Percentiles rank a stretch among this genome's conserved stretches.
Evolutionary conservation across 805 yeast genomes (phyloP).

Genomic region (Ogataea henricii): DNA sequence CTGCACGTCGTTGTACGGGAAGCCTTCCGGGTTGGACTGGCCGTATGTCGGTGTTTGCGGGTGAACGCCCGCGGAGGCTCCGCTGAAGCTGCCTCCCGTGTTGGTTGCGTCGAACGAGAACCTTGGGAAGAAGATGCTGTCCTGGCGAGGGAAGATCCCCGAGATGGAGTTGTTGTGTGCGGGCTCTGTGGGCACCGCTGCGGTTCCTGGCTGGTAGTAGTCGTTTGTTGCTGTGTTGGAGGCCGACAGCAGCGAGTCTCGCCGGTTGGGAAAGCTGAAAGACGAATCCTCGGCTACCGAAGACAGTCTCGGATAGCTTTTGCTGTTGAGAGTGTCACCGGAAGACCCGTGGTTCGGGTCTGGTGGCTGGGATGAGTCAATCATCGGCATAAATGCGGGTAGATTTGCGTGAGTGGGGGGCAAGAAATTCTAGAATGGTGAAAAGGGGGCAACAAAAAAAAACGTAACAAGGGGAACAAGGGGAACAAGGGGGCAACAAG

Average conservation of each 20-base stretch:
- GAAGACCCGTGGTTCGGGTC: conserved; percentile 24
- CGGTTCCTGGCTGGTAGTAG: conserved; percentile 11
- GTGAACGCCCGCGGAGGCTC: conserved; percentile 10
- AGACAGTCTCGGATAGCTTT: conserved; percentile 20
- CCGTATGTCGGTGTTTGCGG: conserved; percentile 14
- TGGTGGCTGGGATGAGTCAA: conserved; percentile 28
- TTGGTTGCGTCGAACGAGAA: conserved; percentile 30
- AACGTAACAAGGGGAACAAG: conserved; percentile 2
- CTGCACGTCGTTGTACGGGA: conserved; percentile 28
- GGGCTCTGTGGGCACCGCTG: conserved; percentile 11
- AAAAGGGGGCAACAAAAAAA: neutral
- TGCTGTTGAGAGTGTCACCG: conserved; percentile 18
- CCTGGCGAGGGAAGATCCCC: conserved; percentile 31
- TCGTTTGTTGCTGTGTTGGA: conserved; percentile 19
- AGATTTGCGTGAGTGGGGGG: neutral
- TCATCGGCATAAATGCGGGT: conserved; percentile 21
- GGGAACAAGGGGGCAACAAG: conserved; percentile 16
- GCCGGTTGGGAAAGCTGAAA: conserved; percentile 28
- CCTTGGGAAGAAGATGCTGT: conserved; percentile 32
- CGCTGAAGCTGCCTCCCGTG: conserved; percentile 23
- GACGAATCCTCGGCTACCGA: conserved; percentile 30
- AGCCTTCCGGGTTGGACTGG: conserved; percentile 23
- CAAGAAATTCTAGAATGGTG: neutral
- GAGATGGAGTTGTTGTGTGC: conserved; percentile 22
- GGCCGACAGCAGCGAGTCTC: conserved; percentile 29